Evolutionary conservation across 2,329 filamentous ascomycete species (phyloP).

Genomic region (Neocatenulostroma microsporum): DNA sequence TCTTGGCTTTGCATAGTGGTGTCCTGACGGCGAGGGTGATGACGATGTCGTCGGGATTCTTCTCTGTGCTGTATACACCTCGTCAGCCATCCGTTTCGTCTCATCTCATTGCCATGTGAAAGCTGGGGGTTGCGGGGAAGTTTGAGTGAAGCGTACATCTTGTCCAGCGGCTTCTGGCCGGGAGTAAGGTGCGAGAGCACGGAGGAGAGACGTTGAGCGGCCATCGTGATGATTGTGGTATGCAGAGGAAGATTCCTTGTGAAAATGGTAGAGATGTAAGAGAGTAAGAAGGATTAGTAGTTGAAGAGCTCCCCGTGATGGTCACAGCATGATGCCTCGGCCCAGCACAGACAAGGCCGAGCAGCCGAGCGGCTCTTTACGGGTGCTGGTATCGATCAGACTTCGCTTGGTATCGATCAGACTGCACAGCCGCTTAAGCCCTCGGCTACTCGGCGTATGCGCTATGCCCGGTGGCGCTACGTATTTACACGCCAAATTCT

Average conservation of each 20-base stretch:
- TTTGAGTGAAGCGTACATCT: slow-evolving; percentile 65
- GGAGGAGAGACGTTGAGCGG: slow-evolving; percentile 75
- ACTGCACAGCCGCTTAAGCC: too few relatives aligned
- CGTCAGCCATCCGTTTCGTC: slow-evolving; percentile 61
- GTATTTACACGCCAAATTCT: too few relatives aligned
- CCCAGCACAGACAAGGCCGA: too few relatives aligned
- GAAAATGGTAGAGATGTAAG: neutral
- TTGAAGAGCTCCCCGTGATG: too few relatives aligned
- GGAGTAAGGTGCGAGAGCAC: slow-evolving; percentile 81
- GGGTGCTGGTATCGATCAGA: too few relatives aligned
- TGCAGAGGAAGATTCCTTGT: neutral
- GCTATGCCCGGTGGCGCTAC: too few relatives aligned
- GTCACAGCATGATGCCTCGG: too few relatives aligned
- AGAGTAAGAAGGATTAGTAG: slow-evolving; percentile 1
- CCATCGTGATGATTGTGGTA: slow-evolving; percentile 51
- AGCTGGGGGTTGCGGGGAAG: slow-evolving; percentile 52
- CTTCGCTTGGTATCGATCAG: too few relatives aligned
- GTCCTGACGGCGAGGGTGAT: slow-evolving; percentile 89
- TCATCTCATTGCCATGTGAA: slow-evolving; percentile 32
- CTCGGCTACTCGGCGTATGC: too few relatives aligned
- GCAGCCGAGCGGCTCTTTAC: too few relatives aligned
- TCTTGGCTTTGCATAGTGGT: slow-evolving; percentile 76
- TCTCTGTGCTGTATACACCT: slow-evolving; percentile 6
- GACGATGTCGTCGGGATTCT: slow-evolving; percentile 93
- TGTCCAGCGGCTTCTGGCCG: slow-evolving; percentile 56